These are phyloP conservation scores for Macrolepiota fuliginosa DNA, from an alignment of 768 basidiomycete genomes.

Conservation along the genomic window DNA sequence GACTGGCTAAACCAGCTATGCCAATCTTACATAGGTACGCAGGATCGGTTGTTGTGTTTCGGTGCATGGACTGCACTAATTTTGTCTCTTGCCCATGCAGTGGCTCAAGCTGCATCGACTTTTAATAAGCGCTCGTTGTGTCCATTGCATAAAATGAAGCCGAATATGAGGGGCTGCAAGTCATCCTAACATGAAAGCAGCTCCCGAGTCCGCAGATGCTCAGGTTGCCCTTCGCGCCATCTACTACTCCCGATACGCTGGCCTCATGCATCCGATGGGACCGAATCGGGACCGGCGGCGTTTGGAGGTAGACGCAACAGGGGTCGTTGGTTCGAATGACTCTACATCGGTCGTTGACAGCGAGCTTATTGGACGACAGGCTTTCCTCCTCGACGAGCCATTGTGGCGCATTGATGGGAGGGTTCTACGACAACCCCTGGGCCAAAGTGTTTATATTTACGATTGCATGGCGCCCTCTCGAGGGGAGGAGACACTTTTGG, in stretches of 20 bases:
- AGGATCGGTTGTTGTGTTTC: background rate
- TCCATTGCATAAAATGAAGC: constrained; percentile 1
- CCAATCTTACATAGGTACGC: background rate
- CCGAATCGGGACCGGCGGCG: background rate
- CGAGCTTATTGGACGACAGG: constrained; percentile 10
- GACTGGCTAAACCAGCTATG: background rate
- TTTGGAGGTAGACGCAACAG: constrained; percentile 1
- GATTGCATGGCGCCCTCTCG: background rate
- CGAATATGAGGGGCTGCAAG: background rate
- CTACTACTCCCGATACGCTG: constrained; percentile 8
- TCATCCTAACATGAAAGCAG: background rate
- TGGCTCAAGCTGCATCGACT: background rate
- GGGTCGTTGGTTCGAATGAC: background rate
- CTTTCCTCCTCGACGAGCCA: constrained; percentile 11
- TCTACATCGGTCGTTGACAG: background rate
- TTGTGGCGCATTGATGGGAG: constrained; percentile 8
- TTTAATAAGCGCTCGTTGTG: background rate
- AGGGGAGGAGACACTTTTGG: background rate
- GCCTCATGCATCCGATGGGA: background rate
- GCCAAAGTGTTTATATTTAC: background rate
- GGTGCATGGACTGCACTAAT: background rate
- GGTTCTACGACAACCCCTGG: constrained; percentile 8
- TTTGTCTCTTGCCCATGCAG: background rate
- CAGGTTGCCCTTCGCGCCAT: constrained; percentile 13
- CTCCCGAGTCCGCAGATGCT: constrained; percentile 18